Evolutionary conservation across 1,284 basidiomycete species (phyloP), one percentile per base, ranked within the genome.

Genomic region (Ceratobasidium sp.): DNA sequence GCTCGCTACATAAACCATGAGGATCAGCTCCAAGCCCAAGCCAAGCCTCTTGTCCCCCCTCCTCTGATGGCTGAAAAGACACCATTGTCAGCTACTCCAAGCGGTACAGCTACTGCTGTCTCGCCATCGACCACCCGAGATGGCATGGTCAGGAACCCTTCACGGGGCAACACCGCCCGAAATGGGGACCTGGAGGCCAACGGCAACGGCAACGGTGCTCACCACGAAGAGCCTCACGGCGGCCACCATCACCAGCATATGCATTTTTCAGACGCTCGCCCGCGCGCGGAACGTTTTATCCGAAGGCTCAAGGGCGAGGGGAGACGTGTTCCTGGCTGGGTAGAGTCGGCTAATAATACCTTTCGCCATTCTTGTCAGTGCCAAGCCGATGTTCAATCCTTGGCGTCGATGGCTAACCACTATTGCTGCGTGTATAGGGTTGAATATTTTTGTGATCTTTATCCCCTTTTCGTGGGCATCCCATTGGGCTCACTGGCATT

Each of bases 401-500:
- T 54, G 66, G 33, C 42, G 46, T 3, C 28, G 13, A 5, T 52
- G 26, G 66, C 50, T 75, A 13, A 64, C 20, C n/a, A n/a, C n/a
- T n/a, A n/a, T 26, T n/a, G 52, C 42, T 59, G 12, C 7, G 42
- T 23, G 3, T 44, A 20, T 44, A 75, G 73, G 73, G 61, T 48
- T 75, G 6, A 75, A 23, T 28, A 17, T 61, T 13, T 65, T 93
- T 44, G 80, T 92, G 20, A 20, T 92, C 0, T 87, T 91, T 80
- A 86, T 92, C 13, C 91, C 92, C 0, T 79, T 92, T 44, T 89
- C 91, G 7, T 93, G 91, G 91, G 87, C 85, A 1, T 85, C 88
- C 0, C 90, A 92, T 81, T 92, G 68, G 67, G 54, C 61, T 9
- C 40, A 79, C 12, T 80, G 78, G 79, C 38, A 70, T 89, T 73